Base-by-base conservation (phyloP, 305 asterid genomes). In the Solanum hybrid region DNA sequence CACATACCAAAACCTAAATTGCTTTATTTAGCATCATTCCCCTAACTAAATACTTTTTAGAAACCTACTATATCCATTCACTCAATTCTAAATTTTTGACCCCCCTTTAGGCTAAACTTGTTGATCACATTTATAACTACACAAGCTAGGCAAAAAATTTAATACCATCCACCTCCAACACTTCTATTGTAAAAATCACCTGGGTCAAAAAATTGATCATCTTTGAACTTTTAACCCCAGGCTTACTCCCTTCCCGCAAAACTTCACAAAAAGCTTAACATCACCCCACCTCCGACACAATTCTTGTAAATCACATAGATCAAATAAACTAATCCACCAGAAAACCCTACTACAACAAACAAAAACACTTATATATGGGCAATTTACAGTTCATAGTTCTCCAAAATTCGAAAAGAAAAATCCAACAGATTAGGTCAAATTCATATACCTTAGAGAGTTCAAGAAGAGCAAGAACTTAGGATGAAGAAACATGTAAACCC, bases 361-460 rank as follows among this genome's bases (percentile, higher is more conserved):
- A 75, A 75, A 75, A 75, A 31, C 36, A 28, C 9, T 33, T 34
- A 34, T 22, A 87, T 22, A 73, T 37, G 69, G 24, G n/a, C 69
- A 88, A 9, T 31, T 29, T 11, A 75, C 24, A 75, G 6, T 31
- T 29, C 46, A 39, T 4, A 39, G 46, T 11, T 40, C 12, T 34
- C 16, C 83, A 0, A 76, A 76, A 18, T 33, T 76, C 4, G 26
- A 18, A 18, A 31, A 77, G 12, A 20, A 78, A 77, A 78, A 34
- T 78, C 1, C 9, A 35, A 35, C 2, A 14, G 8, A 78, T 20
- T 22, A 35, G 28, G 29, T 78, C 5, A 35, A 78, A 35, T 35
- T 31, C 20, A 8, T 18, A 31, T 2, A 96, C 98, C 98, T 97
- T 97, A 86, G 99, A 97, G 86, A 97, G 98, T 89, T 97, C 99